Conservation (phyloP, 2,329 filamentous ascomycete species). For the Xylaria sp. region DNA sequence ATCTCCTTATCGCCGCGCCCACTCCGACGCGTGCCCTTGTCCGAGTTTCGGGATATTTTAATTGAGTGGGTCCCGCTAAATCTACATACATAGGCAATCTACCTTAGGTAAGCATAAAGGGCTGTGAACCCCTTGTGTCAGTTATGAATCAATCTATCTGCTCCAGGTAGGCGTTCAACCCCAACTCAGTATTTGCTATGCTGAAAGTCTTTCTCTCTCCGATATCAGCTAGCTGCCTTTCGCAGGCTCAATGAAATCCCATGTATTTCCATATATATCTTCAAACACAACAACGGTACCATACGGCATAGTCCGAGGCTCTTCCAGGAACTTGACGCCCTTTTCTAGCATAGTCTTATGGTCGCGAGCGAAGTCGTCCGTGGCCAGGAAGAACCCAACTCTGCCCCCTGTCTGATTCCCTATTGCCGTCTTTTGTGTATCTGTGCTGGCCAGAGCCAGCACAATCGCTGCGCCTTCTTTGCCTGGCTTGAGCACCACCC, state of each 20-base stretch:
- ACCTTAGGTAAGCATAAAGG: neutral
- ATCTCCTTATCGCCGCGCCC: slow-evolving; percentile 4
- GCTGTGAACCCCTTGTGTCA: too few species aligned
- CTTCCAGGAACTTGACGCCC: slow-evolving; percentile 32
- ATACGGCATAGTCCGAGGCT: slow-evolving; percentile 29
- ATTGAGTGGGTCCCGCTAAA: slow-evolving; percentile 9
- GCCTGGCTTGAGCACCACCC: slow-evolving; percentile 28
- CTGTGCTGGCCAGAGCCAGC: slow-evolving; percentile 29
- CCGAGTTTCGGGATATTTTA: neutral
- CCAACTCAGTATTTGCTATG: neutral
- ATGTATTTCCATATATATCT: slow-evolving; percentile 32
- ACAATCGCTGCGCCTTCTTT: slow-evolving; percentile 26
- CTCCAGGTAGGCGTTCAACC: neutral
- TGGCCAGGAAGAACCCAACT: slow-evolving; percentile 33
- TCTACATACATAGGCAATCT: neutral
- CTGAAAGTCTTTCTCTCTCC: neutral
- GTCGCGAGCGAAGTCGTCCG: slow-evolving; percentile 32
- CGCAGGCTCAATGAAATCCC: slow-evolving; percentile 29
- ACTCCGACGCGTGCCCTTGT: too few species aligned
- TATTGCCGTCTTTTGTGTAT: slow-evolving; percentile 20
- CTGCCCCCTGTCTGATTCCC: slow-evolving; percentile 31
- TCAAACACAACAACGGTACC: slow-evolving; percentile 32
- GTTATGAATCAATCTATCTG: neutral
- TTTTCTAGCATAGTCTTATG: slow-evolving; percentile 19
- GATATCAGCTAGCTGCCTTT: slow-evolving; percentile 2